Conservation (phyloP, 352 stramenopile species). For the Phytopythium helicoides region DNA sequence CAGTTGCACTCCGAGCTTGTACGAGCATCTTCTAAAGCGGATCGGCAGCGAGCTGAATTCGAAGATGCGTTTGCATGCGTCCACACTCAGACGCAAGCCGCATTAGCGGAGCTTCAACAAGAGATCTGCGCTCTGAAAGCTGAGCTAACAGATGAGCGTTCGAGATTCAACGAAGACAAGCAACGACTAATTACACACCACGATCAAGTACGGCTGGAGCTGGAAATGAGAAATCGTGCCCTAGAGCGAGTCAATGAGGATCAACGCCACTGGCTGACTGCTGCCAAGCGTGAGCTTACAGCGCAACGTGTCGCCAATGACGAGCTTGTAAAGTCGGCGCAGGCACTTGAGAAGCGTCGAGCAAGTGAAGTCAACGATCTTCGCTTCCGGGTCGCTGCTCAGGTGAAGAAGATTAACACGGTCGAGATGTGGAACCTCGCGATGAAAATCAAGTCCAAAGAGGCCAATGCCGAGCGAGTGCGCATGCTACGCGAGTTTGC, state of each 20-base stretch:
- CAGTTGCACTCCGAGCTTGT: constrained; percentile 34
- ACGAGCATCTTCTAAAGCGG: constrained; percentile 26
- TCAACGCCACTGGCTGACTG: constrained; percentile 70
- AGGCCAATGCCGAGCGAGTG: constrained; percentile 48
- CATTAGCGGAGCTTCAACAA: constrained; percentile 36
- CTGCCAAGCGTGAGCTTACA: constrained; percentile 57
- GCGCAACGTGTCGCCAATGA: constrained; percentile 70
- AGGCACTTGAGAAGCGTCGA: constrained; percentile 66
- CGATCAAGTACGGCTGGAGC: constrained; percentile 26
- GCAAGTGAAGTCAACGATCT: constrained; percentile 78
- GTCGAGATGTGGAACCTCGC: constrained; percentile 83
- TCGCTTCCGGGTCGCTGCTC: constrained; percentile 61
- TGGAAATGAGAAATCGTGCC: constrained; percentile 33
- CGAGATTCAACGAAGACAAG: constrained; percentile 24
- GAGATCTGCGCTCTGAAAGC: constrained; percentile 32
- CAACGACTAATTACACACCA: constrained; percentile 48
- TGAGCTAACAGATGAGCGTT: constrained; percentile 28
- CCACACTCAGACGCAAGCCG: constrained; percentile 36
- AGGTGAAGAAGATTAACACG: constrained; percentile 70
- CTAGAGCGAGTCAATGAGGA: constrained; percentile 34
- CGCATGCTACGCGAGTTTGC: constrained; percentile 43
- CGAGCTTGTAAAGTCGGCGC: constrained; percentile 56
- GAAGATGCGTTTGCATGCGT: no score
- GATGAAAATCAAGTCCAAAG: constrained; percentile 68
- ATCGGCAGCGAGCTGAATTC: no score